Conservation (phyloP, 257 asterid species). For the Gardenia jasminoides region DNA sequence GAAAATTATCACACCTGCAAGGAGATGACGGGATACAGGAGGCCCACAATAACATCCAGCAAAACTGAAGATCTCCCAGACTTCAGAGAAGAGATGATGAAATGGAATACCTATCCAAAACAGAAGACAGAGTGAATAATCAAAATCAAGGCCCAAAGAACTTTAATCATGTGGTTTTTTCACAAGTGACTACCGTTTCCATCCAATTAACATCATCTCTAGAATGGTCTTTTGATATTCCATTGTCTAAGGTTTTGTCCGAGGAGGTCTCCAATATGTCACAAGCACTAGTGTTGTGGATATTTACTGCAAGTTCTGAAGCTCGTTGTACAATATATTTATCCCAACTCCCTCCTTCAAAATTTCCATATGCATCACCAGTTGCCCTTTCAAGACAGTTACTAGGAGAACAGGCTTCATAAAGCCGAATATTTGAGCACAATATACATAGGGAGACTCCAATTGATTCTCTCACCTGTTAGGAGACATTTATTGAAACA, state of each 20-base stretch:
- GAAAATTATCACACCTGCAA: conserved; percentile 58
- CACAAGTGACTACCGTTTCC: conserved; percentile 80
- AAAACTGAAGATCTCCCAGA: conserved; percentile 92
- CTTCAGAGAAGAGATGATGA: conserved; percentile 83
- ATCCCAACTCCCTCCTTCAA: conserved; percentile 57
- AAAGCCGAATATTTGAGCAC: conserved; percentile 88
- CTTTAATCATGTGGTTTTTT: conserved; percentile 12
- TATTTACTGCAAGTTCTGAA: conserved; percentile 62
- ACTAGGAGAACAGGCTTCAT: conserved; percentile 42
- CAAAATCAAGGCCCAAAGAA: conserved; percentile 1
- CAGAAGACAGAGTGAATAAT: conserved; percentile 20
- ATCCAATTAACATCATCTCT: conserved; percentile 92
- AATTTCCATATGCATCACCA: conserved; percentile 24
- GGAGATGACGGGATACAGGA: conserved; percentile 82
- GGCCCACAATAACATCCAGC: conserved; percentile 90
- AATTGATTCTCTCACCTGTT: conserved; percentile 96
- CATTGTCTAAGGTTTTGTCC: conserved; percentile 43
- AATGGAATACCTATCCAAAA: conserved; percentile 76
- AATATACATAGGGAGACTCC: conserved; percentile 84
- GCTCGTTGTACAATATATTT: conserved; percentile 60
- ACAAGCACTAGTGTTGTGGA: conserved; percentile 63
- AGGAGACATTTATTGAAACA: conserved; percentile 20
- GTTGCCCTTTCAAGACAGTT: conserved; percentile 38
- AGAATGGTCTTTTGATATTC: conserved; percentile 52
- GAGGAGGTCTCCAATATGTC: conserved; percentile 48